phyloP scores from a whole-genome alignment of 192 early-diverging fungal genomes.

The Umbelopsis sp. region DNA sequence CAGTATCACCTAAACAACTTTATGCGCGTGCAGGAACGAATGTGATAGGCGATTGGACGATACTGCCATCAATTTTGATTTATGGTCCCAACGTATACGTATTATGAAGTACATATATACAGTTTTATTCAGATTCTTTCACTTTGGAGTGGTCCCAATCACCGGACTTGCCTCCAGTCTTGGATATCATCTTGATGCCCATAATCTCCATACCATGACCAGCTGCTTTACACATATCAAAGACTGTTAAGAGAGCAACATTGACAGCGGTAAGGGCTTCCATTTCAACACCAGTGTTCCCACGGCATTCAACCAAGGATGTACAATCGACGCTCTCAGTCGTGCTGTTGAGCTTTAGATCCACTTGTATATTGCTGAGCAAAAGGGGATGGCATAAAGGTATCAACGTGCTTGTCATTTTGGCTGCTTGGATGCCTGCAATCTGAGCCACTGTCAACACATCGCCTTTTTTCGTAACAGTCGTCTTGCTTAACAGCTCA shows the following conservation, averaged over 20 bases:
- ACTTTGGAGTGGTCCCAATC: slow-evolving; percentile 25
- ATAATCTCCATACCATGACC: slow-evolving; percentile 82
- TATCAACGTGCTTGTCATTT: slow-evolving; percentile 79
- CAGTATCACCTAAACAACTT: too few species aligned
- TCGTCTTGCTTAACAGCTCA: slow-evolving; percentile 53
- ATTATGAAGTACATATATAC: too few species aligned
- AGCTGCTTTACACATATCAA: slow-evolving; percentile 97
- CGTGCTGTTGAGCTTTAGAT: slow-evolving; percentile 51
- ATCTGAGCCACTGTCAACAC: slow-evolving; percentile 86
- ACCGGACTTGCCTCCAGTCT: slow-evolving; percentile 87
- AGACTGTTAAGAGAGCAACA: slow-evolving; percentile 82
- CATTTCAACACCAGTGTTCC: slow-evolving; percentile 92
- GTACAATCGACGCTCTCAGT: slow-evolving; percentile 61
- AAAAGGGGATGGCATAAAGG: slow-evolving; percentile 88
- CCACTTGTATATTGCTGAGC: slow-evolving; percentile 72
- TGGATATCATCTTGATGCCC: slow-evolving; percentile 72
- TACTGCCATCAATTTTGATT: too few species aligned
- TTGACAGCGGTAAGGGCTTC: slow-evolving; percentile 83
- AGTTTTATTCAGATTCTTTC: too few species aligned
- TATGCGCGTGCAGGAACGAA: too few species aligned
- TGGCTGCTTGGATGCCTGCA: slow-evolving; percentile 91
- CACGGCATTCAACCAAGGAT: slow-evolving; percentile 71
- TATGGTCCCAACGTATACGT: too few species aligned
- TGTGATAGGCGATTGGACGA: too few species aligned
- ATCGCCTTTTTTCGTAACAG: slow-evolving; percentile 81